Conservation (phyloP, 2,329 filamentous ascomycete genomes). For the Zasmidium citrigriseum region DNA sequence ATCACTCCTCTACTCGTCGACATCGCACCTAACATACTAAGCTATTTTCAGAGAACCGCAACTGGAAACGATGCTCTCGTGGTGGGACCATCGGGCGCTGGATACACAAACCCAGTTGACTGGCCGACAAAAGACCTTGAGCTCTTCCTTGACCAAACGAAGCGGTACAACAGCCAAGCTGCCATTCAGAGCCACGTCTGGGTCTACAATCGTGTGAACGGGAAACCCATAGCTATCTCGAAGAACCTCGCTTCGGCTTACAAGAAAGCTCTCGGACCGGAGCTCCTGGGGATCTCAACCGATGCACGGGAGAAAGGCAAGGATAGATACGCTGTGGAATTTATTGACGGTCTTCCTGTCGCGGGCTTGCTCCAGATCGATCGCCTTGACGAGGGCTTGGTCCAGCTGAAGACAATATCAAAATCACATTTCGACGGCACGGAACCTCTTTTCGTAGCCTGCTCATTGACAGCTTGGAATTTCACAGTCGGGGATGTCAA, state of each 20-base stretch:
- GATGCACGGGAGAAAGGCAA: background rate
- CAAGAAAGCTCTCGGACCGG: background rate
- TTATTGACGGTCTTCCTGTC: background rate
- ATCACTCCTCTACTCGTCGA: conserved; percentile 4
- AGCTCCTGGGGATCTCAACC: conserved; percentile 1
- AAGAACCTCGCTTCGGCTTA: background rate
- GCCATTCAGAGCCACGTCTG: background rate
- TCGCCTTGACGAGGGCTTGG: background rate
- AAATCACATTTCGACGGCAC: conserved; percentile 1
- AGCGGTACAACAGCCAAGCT: background rate
- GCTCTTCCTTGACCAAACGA: background rate
- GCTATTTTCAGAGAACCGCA: conserved; percentile 7
- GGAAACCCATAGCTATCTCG: background rate
- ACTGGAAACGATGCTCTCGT: conserved; percentile 7
- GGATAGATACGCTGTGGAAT: background rate
- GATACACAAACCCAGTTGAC: conserved; percentile 3
- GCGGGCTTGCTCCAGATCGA: background rate
- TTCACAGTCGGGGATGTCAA: background rate
- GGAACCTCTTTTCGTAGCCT: conserved; percentile 3
- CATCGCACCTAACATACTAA: conserved; percentile 6
- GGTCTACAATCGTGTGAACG: conserved; percentile 11
- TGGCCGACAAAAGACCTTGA: background rate
- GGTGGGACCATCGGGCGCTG: conserved; percentile 3
- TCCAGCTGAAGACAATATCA: background rate
- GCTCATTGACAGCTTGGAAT: conserved; percentile 9